Evolutionary conservation across 306 rosid genomes (phyloP).

Genomic region (Acacia confusa): DNA sequence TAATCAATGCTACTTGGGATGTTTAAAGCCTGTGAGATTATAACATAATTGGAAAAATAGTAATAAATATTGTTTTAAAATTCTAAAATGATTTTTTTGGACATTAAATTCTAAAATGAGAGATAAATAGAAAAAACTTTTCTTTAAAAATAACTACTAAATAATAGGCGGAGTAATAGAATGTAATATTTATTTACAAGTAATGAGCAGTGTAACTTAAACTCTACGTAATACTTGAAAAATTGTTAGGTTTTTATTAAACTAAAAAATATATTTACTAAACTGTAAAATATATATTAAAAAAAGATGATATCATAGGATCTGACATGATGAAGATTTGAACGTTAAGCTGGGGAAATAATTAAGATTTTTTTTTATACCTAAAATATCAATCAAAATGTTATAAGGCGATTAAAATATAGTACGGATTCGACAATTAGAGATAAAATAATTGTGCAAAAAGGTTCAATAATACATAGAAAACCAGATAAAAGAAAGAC

Average conservation of each 20-base stretch:
- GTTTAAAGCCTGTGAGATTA: neutral
- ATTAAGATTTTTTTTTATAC: neutral
- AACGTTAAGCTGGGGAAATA: neutral
- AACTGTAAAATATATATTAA: neutral
- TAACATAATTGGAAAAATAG: neutral
- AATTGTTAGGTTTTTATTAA: neutral
- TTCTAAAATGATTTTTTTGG: neutral
- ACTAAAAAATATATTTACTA: neutral
- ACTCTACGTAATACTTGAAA: neutral
- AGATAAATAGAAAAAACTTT: too few relatives aligned
- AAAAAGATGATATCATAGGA: neutral
- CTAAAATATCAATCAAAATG: neutral
- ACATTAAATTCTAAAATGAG: neutral
- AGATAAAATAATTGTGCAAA: neutral
- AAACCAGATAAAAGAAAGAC: neutral
- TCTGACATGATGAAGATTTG: neutral
- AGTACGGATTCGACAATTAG: neutral
- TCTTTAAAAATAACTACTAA: neutral
- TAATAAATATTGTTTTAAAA: neutral
- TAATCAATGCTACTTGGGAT: neutral
- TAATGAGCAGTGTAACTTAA: neutral
- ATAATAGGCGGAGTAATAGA: neutral
- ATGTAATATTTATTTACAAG: too few relatives aligned
- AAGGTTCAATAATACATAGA: neutral
- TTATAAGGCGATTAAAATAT: neutral